Evolutionary conservation across 2,329 filamentous ascomycete genomes (phyloP).

Genomic region (Hymenoscyphus fraxineus): DNA sequence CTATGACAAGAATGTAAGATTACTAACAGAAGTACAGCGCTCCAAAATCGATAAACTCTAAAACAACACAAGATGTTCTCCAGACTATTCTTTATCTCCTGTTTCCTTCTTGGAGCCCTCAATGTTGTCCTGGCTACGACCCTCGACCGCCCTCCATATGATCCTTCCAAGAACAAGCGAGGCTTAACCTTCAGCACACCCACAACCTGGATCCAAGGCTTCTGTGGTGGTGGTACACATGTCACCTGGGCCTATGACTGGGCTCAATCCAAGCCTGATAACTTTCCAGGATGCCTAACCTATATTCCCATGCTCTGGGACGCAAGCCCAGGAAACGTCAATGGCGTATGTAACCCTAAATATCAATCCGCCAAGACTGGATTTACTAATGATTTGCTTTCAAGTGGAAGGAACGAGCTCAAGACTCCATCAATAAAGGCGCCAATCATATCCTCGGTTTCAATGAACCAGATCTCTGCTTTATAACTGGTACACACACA

Average conservation of each 20-base stretch:
- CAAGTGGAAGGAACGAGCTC: conserved; percentile 5
- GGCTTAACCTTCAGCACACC: conserved; percentile 12
- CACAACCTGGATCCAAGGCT: conserved; percentile 8
- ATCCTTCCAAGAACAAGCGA: conserved; percentile 5
- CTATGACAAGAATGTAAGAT: neutral
- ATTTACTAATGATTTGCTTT: neutral
- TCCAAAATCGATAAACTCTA: neutral
- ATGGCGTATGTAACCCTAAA: neutral
- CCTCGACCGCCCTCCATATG: neutral
- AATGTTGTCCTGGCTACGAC: too few relatives aligned
- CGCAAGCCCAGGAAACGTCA: neutral
- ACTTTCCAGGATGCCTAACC: conserved; percentile 2
- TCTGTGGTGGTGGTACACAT: neutral
- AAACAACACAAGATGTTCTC: neutral
- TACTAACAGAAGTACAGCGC: neutral
- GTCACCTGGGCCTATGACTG: conserved; percentile 14
- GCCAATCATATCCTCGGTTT: conserved; percentile 8
- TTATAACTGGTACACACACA: neutral
- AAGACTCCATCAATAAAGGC: conserved; percentile 4
- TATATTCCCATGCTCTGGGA: conserved; percentile 15
- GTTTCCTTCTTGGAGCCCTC: neutral
- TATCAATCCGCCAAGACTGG: neutral
- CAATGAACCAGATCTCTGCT: conserved; percentile 10
- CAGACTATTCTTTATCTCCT: neutral
- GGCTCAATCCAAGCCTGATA: neutral